Evolutionary conservation across 805 yeast species (phyloP).

Genomic region (Debaryomyces hansenii): DNA sequence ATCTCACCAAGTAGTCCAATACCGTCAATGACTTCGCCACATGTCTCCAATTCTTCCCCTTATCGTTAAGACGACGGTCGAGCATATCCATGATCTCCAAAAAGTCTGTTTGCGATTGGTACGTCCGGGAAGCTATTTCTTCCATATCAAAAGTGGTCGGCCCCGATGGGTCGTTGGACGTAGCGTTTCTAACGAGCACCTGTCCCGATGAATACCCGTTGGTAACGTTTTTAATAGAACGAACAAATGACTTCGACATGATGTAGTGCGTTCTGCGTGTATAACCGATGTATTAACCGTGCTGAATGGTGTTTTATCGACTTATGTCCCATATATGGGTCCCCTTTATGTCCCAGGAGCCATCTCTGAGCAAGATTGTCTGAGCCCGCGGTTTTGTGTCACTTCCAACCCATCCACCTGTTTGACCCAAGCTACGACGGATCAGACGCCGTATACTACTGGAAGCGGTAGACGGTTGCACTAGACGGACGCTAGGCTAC

Average conservation of each 20-base stretch:
- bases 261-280: neutral
- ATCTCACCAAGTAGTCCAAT: constrained; percentile 82
- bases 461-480: no score
- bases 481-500: no score
- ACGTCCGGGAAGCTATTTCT: constrained; percentile 75
- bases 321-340: no score
- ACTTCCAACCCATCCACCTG: no score
- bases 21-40: constrained; percentile 88
- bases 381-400: no score
- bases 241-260: constrained; percentile 77
- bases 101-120: constrained; percentile 66
- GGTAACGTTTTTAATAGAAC: constrained; percentile 84
- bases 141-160: constrained; percentile 84
- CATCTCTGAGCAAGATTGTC: no score
- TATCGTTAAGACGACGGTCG: constrained; percentile 88
- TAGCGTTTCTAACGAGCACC: constrained; percentile 86
- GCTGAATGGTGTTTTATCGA: no score
- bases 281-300: neutral
- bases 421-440: no score
- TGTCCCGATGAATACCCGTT: constrained; percentile 88
- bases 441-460: no score
- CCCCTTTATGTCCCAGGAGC: no score
- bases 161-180: constrained; percentile 82
- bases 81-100: constrained; percentile 92
- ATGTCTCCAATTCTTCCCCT: constrained; percentile 97